Base-by-base conservation (phyloP, 176 grass and related monocot species). In the Triticum urartu region DNA sequence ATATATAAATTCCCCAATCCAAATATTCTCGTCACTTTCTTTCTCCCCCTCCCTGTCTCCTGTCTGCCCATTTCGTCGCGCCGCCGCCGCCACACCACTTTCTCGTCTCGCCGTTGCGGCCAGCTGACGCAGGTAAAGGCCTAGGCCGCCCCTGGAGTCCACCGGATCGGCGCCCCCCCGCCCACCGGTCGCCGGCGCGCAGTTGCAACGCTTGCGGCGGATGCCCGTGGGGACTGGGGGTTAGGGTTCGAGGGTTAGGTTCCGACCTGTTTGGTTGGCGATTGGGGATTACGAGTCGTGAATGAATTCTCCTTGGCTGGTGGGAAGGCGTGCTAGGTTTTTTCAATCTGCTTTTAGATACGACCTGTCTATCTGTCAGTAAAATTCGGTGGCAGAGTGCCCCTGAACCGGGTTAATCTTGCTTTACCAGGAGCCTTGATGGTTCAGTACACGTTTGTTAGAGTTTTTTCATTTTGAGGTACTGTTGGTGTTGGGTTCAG, bases 1-100 rank as follows among this genome's bases (percentile, higher is more conserved):
- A 34, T 5, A 40, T 61, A 84, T 84, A 84, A 85, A 85, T 78
- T 54, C 85, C 80, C 80, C 59, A 86, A 87, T 73, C 73, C 84
- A 56, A 86, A 83, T 79, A 64, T 52, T 58, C 34, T 48, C 80
- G 35, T 9, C 20, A 4, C 9, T 75, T 50, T 30, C 34, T 39
- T 28, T 69, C 13, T 84, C 72, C 54, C 79, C 82, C 79, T 14
- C 64, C n/a, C 71, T 18, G 25, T 40, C 33, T 52, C 43, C 72
- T 76, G 25, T 59, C 39, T 40, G 28, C 79, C 75, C 70, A 66
- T 82, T 78, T 82, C 79, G 17, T 3, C 88, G 78, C 80, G 64
- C 72, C 56, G 64, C 79, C 61, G 43, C 43, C 43, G 43, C 43
- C 33, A 68, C 15, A 68, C 7, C 42, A 1, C 80, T 47, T 78